Conservation (phyloP, 2,329 filamentous ascomycete species). For the Parafenestella ontariensis region DNA sequence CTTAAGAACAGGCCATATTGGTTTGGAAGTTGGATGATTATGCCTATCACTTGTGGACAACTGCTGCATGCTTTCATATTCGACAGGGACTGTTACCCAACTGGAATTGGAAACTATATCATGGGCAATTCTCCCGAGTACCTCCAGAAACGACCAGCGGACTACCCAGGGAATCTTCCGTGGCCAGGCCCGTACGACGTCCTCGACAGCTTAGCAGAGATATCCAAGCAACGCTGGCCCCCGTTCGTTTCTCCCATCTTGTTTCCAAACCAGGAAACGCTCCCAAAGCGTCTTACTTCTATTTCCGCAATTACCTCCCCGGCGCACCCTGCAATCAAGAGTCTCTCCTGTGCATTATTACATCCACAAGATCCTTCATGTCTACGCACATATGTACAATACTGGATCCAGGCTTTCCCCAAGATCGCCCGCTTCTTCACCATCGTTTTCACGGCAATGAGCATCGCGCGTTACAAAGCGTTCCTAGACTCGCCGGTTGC, state of each 20-base stretch:
- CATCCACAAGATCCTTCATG: constrained; percentile 91
- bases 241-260: constrained; percentile 86
- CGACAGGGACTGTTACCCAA: constrained; percentile 60
- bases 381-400: constrained; percentile 83
- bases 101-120: constrained; percentile 70
- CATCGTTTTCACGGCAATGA: constrained; percentile 73
- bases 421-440: constrained; percentile 79
- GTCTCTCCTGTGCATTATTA: constrained; percentile 85
- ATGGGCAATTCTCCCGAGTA: constrained; percentile 77
- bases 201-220: constrained; percentile 79
- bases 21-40: constrained; percentile 60
- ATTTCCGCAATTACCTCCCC: constrained; percentile 81
- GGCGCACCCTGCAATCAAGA: constrained; percentile 85
- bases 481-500: constrained; percentile 74
- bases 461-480: constrained; percentile 71
- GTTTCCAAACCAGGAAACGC: constrained; percentile 72
- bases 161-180: constrained; percentile 68
- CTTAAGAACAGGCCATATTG: constrained; percentile 73
- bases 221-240: constrained; percentile 85
- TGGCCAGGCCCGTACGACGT: constrained; percentile 83
- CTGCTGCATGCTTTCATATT: constrained; percentile 60
- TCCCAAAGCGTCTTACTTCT: constrained; percentile 69
- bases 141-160: constrained; percentile 73
- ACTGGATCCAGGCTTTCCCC: constrained; percentile 85
- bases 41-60: constrained; percentile 58